These are phyloP conservation scores for Fraxinus ornus DNA, from an alignment of 305 asterid species.

Conservation along the genomic window DNA sequence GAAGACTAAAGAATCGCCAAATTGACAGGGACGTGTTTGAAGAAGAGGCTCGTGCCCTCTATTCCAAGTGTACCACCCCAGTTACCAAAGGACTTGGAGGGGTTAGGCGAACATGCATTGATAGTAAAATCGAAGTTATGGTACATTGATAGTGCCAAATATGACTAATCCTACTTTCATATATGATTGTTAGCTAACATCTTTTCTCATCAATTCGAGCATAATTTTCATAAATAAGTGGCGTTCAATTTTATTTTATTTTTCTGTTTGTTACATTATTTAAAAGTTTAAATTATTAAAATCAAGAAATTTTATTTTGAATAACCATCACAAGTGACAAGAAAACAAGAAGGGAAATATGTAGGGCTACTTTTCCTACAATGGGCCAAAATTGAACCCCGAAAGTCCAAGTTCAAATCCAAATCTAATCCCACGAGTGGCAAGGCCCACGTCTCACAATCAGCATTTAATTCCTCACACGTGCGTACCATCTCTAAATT, in stretches of 20 bases:
- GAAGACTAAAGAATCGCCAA: neutral
- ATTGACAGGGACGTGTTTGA: neutral
- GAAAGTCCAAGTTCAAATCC: conserved; percentile 29
- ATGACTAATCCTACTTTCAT: neutral
- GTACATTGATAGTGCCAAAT: no score
- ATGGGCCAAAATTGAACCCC: conserved; percentile 33
- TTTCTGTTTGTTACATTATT: neutral
- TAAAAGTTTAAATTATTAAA: neutral
- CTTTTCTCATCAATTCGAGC: neutral
- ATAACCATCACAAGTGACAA: neutral
- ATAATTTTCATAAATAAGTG: neutral
- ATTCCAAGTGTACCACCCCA: neutral
- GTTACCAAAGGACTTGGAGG: neutral
- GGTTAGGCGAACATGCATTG: neutral
- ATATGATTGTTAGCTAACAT: neutral
- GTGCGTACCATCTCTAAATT: conserved; percentile 34
- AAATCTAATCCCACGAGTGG: conserved; percentile 57
- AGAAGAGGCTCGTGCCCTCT: neutral
- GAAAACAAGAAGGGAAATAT: neutral
- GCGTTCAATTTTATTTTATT: neutral
- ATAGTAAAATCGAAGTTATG: no score
- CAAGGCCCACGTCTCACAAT: conserved; percentile 40
- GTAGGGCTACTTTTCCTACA: conserved; percentile 24
- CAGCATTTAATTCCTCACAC: conserved; percentile 40
- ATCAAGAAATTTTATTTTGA: neutral